Evolutionary conservation across 805 yeast species (phyloP), one percentile per base, ranked within the genome.

Genomic region (Saturnispora gosingensis): DNA sequence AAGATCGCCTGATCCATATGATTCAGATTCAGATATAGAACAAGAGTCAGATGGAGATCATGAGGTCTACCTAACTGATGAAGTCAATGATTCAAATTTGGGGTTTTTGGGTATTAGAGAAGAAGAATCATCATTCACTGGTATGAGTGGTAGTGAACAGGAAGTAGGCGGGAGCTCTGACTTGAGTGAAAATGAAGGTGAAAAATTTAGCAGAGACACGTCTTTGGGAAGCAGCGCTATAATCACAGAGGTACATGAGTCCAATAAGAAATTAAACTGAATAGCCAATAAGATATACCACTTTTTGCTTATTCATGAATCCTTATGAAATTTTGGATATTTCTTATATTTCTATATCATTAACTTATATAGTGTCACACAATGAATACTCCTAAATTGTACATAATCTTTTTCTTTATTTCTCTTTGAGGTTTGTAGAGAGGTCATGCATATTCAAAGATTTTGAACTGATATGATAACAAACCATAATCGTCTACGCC

Each of bases 401-500:
- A 16, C 24, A 11, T 20, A 16, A 9, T 38, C 11, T 11, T 8
- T 38, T 10, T 38, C 42, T 30, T 13, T 10, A 9, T 4, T 30
- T 11, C 24, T 24, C 18, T 24, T 11, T 25, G 7, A 6, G 10
- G 7, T 25, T 25, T 8, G 9, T 25, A 25, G 13, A 18, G 27
- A 24, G 8, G 5, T 32, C 42, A 32, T 32, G 25, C 16, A 30
- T 36, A 60, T 20, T 50, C 53, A 42, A 56, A 66, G 50, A 63
- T 60, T 54, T 74, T 77, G 64, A 77, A 80, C 40, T 80, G 65
- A 60, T 82, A 90, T 25, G 71, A 63, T 50, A 81, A 82, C 30
- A 73, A 74, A 0, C 97, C 97, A 72, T 88, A 90, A 63, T 90
- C 97, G 62, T 91, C 99, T 51, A 67, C 69, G 0, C 97, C 97